Percentiles rank a stretch among this genome's conserved stretches.
Evolutionary conservation across 306 rosid genomes (phyloP).

Genomic region (Trichosanthes truncata): DNA sequence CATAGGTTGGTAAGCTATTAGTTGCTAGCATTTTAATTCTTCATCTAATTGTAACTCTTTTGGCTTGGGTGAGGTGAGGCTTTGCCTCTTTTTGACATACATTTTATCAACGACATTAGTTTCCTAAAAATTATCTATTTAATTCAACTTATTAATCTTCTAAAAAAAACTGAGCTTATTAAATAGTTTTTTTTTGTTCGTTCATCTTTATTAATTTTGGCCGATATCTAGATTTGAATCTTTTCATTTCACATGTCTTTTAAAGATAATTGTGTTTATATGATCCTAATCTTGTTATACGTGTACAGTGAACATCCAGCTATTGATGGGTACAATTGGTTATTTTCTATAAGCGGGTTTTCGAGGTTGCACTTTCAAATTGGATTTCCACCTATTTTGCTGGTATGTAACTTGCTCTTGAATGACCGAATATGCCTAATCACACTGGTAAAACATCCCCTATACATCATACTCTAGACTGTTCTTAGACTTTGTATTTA

Average conservation of each 20-base stretch:
- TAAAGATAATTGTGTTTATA: not conserved
- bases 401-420: slow-evolving; percentile 29
- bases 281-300: slow-evolving; percentile 9
- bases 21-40: not conserved
- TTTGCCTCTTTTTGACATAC: not conserved
- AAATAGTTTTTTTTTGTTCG: not conserved
- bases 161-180: not conserved
- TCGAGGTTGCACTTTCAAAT: slow-evolving; percentile 30
- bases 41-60: not conserved
- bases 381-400: slow-evolving; percentile 48
- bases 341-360: slow-evolving; percentile 55
- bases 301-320: slow-evolving; percentile 52
- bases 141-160: not conserved
- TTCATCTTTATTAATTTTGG: not conserved
- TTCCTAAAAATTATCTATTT: not conserved
- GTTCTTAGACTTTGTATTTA: not conserved
- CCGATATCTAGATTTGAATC: not conserved
- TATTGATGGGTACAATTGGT: slow-evolving; percentile 65
- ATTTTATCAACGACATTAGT: not conserved
- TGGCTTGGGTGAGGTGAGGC: not conserved
- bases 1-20: slow-evolving; percentile 47
- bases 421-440: not conserved
- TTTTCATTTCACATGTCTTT: slow-evolving; percentile 40
- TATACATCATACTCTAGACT: not conserved
- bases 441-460: not conserved